phyloP scores from a whole-genome alignment of 2,329 filamentous ascomycete genomes.

The Botrytis elliptica region DNA sequence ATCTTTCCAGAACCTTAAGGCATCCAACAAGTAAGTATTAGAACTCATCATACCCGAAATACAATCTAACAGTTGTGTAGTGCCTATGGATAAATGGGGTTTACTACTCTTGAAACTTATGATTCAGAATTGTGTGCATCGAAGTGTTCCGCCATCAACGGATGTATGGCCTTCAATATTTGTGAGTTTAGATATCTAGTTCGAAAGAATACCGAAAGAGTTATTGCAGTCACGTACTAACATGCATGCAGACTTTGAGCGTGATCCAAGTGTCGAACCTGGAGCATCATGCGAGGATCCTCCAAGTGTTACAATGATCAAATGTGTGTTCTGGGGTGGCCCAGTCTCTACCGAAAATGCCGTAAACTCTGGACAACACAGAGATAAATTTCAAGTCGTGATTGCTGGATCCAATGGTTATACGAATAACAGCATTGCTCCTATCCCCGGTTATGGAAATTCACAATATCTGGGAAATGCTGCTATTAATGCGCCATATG shows the following conservation, averaged over 20 bases:
- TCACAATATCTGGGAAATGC: background rate
- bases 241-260: background rate
- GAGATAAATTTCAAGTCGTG: background rate
- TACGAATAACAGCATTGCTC: background rate
- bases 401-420: background rate
- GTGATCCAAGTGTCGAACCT: background rate
- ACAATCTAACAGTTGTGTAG: background rate
- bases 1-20: background rate
- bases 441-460: background rate
- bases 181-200: background rate
- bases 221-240: background rate
- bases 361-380: background rate
- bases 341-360: background rate
- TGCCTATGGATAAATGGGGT: background rate
- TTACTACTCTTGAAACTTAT: background rate
- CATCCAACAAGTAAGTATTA: background rate
- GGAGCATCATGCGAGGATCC: background rate
- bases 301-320: background rate
- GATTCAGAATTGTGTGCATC: background rate
- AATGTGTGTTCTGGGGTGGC: background rate
- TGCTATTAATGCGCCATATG: background rate
- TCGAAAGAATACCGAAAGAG: background rate
- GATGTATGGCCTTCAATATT: background rate
- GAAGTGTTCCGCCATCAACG: background rate
- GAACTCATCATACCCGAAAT: fast-evolving